Evolutionary conservation across 2,329 filamentous ascomycete genomes (phyloP).

Genomic region (Aspergillus sp.): DNA sequence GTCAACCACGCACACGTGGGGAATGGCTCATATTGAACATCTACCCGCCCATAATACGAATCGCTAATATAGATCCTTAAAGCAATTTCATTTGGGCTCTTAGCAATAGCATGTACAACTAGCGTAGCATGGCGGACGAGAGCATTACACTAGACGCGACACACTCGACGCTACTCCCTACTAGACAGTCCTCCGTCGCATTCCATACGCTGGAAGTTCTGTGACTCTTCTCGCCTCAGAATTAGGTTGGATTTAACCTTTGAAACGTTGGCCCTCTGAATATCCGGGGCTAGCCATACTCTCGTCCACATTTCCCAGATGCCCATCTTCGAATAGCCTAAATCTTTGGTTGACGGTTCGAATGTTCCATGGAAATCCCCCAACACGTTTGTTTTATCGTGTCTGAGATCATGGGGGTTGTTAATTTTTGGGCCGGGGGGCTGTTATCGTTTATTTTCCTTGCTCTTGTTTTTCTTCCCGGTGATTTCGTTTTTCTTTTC

Average conservation of each 20-base stretch:
- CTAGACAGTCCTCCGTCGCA: background rate
- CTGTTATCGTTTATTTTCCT: background rate
- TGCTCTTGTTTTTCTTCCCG: too few relatives aligned
- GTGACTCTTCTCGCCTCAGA: background rate
- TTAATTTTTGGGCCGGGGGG: background rate
- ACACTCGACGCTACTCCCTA: background rate
- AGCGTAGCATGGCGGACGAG: background rate
- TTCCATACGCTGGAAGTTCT: background rate
- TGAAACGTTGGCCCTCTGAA: background rate
- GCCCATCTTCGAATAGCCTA: background rate
- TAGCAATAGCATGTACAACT: background rate
- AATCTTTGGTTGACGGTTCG: background rate
- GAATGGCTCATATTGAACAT: background rate
- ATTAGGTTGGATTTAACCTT: constrained; percentile 1
- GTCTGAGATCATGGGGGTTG: background rate
- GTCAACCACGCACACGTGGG: background rate
- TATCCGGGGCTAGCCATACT: background rate
- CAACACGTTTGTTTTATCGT: background rate
- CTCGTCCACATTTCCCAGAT: background rate
- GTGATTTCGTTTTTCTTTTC: background rate
- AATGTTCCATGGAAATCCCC: constrained; percentile 1
- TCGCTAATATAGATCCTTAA: background rate
- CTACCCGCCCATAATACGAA: background rate
- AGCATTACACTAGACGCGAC: too few relatives aligned
- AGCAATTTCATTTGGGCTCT: background rate